These are phyloP conservation scores for Metarhizium album DNA, from an alignment of 2,329 filamentous ascomycete genomes.

Conservation along the genomic window DNA sequence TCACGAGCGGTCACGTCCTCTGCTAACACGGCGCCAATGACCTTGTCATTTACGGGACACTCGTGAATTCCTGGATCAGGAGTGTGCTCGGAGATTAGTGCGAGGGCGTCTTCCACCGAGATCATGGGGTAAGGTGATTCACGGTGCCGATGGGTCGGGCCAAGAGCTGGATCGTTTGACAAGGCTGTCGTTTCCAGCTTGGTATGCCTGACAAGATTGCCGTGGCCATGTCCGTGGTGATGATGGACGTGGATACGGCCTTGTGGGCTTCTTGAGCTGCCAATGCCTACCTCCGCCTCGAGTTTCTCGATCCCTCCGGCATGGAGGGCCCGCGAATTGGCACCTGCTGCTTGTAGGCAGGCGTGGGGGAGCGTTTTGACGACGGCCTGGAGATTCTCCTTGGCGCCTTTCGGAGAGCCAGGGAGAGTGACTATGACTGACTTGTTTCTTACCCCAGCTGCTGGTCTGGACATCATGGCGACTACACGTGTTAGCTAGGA, in stretches of 20 bases:
- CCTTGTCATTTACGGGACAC: constrained; percentile 47
- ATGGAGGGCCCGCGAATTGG: constrained; percentile 70
- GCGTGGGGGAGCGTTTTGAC: constrained; percentile 89
- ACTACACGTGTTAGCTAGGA: constrained; percentile 40
- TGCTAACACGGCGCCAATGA: constrained; percentile 72
- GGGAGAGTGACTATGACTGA: constrained; percentile 82
- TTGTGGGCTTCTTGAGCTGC: constrained; percentile 21
- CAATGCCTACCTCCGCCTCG: constrained; percentile 68
- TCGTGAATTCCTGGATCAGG: constrained; percentile 49
- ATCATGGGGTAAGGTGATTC: constrained; percentile 91
- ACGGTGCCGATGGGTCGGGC: constrained; percentile 61
- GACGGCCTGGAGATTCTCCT: constrained; percentile 82
- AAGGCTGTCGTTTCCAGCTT: constrained; percentile 15
- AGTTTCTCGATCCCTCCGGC: constrained; percentile 71
- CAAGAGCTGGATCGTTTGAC: constrained; percentile 51
- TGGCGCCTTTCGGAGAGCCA: constrained; percentile 89
- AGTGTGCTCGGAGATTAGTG: constrained; percentile 61
- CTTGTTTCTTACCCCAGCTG: constrained; percentile 74
- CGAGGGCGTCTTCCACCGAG: constrained; percentile 69
- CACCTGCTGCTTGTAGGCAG: constrained; percentile 79
- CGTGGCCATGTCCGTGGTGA: constrained; percentile 38
- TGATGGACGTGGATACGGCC: constrained; percentile 32
- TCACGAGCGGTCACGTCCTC: constrained; percentile 72
- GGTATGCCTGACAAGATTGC: constrained; percentile 62
- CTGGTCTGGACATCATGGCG: constrained; percentile 91